Evolutionary conservation across 2,329 filamentous ascomycete genomes (phyloP).

Genomic region (Aspergillus amoenus): DNA sequence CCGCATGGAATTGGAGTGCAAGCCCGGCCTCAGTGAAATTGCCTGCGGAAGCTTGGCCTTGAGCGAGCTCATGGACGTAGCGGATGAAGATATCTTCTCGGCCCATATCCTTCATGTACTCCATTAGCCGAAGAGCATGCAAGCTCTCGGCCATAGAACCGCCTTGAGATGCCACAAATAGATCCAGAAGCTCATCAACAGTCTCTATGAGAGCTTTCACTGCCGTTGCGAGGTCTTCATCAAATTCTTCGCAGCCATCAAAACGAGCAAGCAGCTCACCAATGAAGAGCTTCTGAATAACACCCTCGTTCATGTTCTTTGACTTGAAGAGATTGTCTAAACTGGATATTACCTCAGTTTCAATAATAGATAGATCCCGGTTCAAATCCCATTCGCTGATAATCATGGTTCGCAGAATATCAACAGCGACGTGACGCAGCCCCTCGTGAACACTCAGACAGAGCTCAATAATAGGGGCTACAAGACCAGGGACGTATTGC

Average conservation of each 20-base stretch:
- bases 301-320: slow-evolving; percentile 81
- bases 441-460: slow-evolving; percentile 95
- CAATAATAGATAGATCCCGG: slow-evolving; percentile 84
- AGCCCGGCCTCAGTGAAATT: slow-evolving; percentile 87
- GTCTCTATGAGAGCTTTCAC: slow-evolving; percentile 78
- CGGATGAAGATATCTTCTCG: slow-evolving; percentile 96
- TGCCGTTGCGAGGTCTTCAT: slow-evolving; percentile 73
- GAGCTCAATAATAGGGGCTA: slow-evolving; percentile 87
- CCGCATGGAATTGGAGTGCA: slow-evolving; percentile 84
- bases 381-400: slow-evolving; percentile 97
- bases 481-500: slow-evolving; percentile 90
- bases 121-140: slow-evolving; percentile 87
- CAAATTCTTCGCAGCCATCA: slow-evolving; percentile 64
- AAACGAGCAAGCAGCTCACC: slow-evolving; percentile 81
- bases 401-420: slow-evolving; percentile 96
- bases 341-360: slow-evolving; percentile 95
- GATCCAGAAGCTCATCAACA: slow-evolving; percentile 85
- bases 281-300: slow-evolving; percentile 90
- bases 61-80: slow-evolving; percentile 88
- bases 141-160: slow-evolving; percentile 75
- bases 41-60: slow-evolving; percentile 70
- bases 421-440: slow-evolving; percentile 82
- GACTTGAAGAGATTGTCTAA: slow-evolving; percentile 87
- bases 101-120: slow-evolving; percentile 93
- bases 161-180: slow-evolving; percentile 85